These are phyloP conservation scores for Rubia balearica DNA, from an alignment of 305 asterid genomes.

Conservation along the genomic window DNA sequence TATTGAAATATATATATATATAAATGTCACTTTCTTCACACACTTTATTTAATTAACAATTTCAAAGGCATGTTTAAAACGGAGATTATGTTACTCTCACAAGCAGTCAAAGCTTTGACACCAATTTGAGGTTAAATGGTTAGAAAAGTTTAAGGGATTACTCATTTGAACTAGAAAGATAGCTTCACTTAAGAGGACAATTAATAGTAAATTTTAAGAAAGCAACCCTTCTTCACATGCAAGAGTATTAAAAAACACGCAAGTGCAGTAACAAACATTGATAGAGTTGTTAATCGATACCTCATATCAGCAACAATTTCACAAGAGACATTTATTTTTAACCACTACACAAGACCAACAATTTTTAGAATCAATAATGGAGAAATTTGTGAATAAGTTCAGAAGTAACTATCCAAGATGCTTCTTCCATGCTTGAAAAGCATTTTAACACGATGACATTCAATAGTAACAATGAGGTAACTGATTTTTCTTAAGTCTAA, in stretches of 20 bases:
- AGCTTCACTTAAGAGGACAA: neutral
- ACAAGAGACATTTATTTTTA: neutral
- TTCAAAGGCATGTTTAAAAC: no score
- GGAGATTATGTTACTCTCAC: neutral
- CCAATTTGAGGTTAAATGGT: neutral
- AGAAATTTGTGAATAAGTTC: neutral
- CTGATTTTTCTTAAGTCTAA: neutral
- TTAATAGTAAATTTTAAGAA: no score
- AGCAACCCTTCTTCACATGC: neutral
- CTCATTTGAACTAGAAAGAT: neutral
- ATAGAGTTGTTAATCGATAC: neutral
- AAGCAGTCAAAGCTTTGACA: neutral
- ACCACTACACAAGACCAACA: neutral
- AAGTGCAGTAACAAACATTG: neutral
- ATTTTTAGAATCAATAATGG: neutral
- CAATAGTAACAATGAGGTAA: neutral
- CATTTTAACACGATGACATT: neutral
- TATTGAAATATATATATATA: neutral
- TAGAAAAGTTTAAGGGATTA: neutral
- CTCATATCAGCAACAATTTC: neutral
- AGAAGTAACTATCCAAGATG: no score
- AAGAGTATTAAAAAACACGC: neutral
- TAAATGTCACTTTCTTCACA: no score
- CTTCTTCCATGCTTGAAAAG: neutral
- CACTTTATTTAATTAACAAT: no score